Evolutionary conservation across 2,329 filamentous ascomycete species (phyloP), one percentile per base, ranked within the genome.

Genomic region (Penicillium sp.): DNA sequence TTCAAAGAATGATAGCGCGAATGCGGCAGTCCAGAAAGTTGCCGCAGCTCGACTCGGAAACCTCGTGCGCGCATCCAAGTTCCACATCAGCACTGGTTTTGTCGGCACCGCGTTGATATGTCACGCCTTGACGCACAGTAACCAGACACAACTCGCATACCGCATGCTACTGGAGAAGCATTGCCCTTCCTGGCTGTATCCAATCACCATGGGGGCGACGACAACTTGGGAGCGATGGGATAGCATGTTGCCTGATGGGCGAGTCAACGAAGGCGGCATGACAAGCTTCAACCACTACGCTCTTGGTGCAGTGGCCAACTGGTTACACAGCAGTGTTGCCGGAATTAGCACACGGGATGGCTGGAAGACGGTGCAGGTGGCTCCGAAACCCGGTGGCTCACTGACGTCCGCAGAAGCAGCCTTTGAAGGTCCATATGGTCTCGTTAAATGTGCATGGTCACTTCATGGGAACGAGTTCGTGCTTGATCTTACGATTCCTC

Each of bases 191-290:
- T 79, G 77, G 77, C 68, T 81, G 8, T 80, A 79, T 55, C 76
- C 73, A 5, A 71, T 81, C 7, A 72, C 67, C 5, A 79, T 79
- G 77, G 75, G 74, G 2, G 77, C 74, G 0, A 81, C 80, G 0
- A 81, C 78, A 0, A 74, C 76, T 9, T 82, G 79, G 79, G 79
- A 82, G 61, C 70, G 79, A 5, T 81, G 79, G 79, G 75, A 82
- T 62, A 75, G 71, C 46, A 72, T 81, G 69, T 62, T 75, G 6
- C 72, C 77, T 0, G 70, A 80, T 55, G 76, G 76, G 1, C 67
- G 61, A 1, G 70, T 81, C 49, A 81, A 81, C 52, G 70, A 75
- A 0, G 78, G 79, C 0, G 65, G 71, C 11, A 81, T 81, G 79
- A 81, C 78, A 0, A 77, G 73, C 44, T 79, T 79, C 60, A 79